Base-by-base conservation (phyloP, 495 filamentous ascomycete genomes). In the Chaetomium cochliodes region DNA sequence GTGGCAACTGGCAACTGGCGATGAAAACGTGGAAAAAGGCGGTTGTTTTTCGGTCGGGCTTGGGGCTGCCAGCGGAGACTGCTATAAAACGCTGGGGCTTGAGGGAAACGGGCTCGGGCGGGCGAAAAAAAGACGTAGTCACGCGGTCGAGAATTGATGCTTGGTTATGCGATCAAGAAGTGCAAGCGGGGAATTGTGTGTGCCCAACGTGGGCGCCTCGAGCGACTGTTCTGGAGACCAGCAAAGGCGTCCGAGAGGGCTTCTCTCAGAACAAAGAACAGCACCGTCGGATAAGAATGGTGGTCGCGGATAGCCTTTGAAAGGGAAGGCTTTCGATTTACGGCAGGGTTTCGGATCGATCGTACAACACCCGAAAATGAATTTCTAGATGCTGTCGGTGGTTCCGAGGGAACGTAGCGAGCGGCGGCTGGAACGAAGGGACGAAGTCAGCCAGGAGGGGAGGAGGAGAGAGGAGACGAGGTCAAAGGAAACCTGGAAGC, bases 231-330 rank as follows among this genome's bases (percentile, higher is more conserved):
- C 73, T 68, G 64, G 11, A 37, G 42, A 76, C 73, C 72, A 76
- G 72, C 69, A 23, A 76, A 76, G 74, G 74, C 67, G 71, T 73
- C 72, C 61, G 71, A 72, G 65, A 60, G 51, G 25, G 51, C 26
- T 26, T 50, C 53, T 64, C 66, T 64, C 68, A 67, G 70, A 70
- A 67, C 64, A 71, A 63, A 71, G 69, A 69, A 65, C 66, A 69
- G 66, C 64, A 57, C 9, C 16, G 58, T 60, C 58, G 52, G 52
- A 30, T 37, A 37, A 41, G 33, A 47, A 23, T 15, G 26, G 53
- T 47, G 30, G 61, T 63, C 33, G 52, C 46, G n/a, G 26, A 42
- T n/a, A 11, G 22, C 42, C 20, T 56, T 56, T 18, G 65, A 37
- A 33, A 49, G 42, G 18, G 25, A 5, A 20, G 16, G 42, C 23